Evolutionary conservation across 768 basidiomycete genomes (phyloP), one percentile per base, ranked within the genome.

Genomic region (Mrakia gelida): DNA sequence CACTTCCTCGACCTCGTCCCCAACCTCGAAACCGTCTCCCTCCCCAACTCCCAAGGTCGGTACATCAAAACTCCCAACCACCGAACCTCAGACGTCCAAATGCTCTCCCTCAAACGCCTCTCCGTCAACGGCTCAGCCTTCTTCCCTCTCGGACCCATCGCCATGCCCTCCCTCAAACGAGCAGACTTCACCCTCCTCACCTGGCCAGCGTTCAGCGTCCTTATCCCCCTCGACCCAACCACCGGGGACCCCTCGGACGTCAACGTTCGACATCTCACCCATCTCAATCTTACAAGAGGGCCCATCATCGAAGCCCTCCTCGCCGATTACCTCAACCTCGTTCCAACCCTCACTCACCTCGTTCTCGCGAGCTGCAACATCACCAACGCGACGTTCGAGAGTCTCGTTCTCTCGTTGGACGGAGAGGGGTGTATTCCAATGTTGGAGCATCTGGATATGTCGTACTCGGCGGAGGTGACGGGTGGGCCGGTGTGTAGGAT

Each of bases 401-500:
- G 23, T 10, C 30, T 75, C 32, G 49, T 63, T 21, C 61, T 75
- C 26, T 23, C n/a, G 18, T 8, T n/a, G 18, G 65, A 75, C 0
- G 49, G 41, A 21, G 59, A 75, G 26, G 61, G 65, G 0, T 26
- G 26, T 13, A 23, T 23, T 11, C 61, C 43, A 23, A 8, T 23
- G 7, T 62, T 75, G 41, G 49, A 75, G 21, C 61, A 62, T 26
- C 75, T 75, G 61, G 63, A 75, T 30, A 23, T 67, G 62, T 73
- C 71, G 10, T 41, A 73, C 45, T 54, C 49, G n/a, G 49, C 28
- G 45, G 21, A 43, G 56, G 49, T 73, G 45, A 73, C 71, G n/a
- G 71, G 71, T 5, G 45, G 71, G 6, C 71, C 71, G 16, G 41
- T 41, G 21, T 70, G 67, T 13, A 34, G 67, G 21, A 70, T 70